phyloP scores from a whole-genome alignment of 805 yeast species.

The Candida mattraensis region DNA sequence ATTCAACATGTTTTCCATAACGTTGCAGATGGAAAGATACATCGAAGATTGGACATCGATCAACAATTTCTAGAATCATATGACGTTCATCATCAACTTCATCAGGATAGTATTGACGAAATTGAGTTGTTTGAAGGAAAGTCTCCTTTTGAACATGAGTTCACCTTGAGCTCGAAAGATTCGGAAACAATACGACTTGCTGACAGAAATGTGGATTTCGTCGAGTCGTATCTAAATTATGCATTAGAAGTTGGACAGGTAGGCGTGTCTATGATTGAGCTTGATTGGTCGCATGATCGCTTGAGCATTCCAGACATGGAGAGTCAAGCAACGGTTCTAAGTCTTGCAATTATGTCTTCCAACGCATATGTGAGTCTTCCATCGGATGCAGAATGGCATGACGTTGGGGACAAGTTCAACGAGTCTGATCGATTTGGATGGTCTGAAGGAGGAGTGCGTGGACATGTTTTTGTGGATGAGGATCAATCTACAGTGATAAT shows the following conservation, averaged over 20 bases:
- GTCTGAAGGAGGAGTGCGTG: slow-evolving; percentile 82
- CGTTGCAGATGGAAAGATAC: slow-evolving; percentile 47
- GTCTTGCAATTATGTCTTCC: slow-evolving; percentile 82
- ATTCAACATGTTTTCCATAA: slow-evolving; percentile 64
- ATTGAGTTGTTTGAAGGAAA: slow-evolving; percentile 5
- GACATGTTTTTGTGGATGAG: slow-evolving; percentile 76
- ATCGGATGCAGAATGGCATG: slow-evolving; percentile 80
- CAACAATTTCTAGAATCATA: slow-evolving; percentile 8
- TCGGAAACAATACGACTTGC: slow-evolving; percentile 37
- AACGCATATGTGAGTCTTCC: slow-evolving; percentile 88
- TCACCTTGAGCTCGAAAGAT: slow-evolving; percentile 15
- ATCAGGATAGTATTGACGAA: slow-evolving; percentile 6
- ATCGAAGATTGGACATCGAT: slow-evolving; percentile 37
- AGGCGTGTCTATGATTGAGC: slow-evolving; percentile 36
- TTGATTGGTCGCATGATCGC: slow-evolving; percentile 65
- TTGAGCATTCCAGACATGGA: slow-evolving; percentile 69
- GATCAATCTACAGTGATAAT: slow-evolving; percentile 64
- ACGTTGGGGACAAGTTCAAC: slow-evolving; percentile 47
- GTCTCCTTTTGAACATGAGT: slow-evolving; percentile 24
- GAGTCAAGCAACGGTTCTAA: slow-evolving; percentile 70
- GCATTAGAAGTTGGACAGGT: slow-evolving; percentile 46
- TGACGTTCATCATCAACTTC: too few species aligned
- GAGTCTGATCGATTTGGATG: slow-evolving; percentile 75
- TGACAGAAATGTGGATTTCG: slow-evolving; percentile 55
- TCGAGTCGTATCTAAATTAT: slow-evolving; percentile 64